A percentile compares a stretch with the other conserved stretches of the same genome.
Evolutionary conservation across 441 rosid species (phyloP).

Genomic region (Populus hybrid): DNA sequence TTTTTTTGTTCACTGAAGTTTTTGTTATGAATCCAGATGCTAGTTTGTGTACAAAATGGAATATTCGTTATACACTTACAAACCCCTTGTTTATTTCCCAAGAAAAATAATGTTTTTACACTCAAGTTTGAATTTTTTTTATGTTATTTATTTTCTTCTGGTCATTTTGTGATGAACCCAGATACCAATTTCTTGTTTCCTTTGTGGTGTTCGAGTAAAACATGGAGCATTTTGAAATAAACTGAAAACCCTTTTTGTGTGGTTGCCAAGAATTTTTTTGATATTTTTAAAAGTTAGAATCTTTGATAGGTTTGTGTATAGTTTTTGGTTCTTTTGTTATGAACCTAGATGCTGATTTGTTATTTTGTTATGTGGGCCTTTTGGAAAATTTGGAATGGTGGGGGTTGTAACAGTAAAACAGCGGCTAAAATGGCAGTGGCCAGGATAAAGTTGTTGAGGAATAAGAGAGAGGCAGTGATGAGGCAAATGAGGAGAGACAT

Average conservation of each 20-base stretch:
- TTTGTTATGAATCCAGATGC: neutral
- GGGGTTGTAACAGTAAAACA: conserved; percentile 50
- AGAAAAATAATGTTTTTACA: neutral
- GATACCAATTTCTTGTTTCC: neutral
- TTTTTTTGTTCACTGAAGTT: neutral
- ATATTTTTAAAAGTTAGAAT: neutral
- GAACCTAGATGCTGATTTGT: neutral
- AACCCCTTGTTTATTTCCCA: neutral
- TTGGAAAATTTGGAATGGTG: neutral
- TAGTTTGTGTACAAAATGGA: no score
- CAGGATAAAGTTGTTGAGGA: conserved; percentile 82
- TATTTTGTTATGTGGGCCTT: neutral
- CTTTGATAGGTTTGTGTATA: neutral
- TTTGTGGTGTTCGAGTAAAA: neutral
- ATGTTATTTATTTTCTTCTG: neutral
- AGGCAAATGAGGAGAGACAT: conserved; percentile 91
- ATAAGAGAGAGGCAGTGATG: conserved; percentile 80
- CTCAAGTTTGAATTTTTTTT: neutral
- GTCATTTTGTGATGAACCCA: neutral
- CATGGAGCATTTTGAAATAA: neutral
- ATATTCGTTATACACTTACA: no score
- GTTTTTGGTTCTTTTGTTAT: neutral
- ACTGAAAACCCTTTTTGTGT: neutral
- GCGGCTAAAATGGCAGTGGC: conserved; percentile 97
- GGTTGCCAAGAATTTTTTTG: neutral